phyloP scores from a whole-genome alignment of 345 rosid genomes.

The Salix brachista region DNA sequence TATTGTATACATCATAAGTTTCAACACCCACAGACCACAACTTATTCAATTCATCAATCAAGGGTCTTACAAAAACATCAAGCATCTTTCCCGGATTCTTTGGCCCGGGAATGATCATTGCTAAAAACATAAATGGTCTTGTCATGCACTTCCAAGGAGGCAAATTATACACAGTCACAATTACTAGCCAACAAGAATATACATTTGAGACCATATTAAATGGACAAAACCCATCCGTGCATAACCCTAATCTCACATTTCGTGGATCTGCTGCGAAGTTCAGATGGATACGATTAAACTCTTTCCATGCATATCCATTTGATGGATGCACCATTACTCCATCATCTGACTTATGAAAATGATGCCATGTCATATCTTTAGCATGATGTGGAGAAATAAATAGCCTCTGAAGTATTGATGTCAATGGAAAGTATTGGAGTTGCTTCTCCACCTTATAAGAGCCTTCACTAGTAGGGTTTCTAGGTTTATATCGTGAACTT shows the following conservation, averaged over 20 bases:
- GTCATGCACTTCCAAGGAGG: constrained; percentile 5
- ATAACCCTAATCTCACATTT: not conserved
- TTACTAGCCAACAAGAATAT: not conserved
- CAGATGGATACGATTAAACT: too few relatives aligned
- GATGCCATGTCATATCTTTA: too few relatives aligned
- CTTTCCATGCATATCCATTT: too few relatives aligned
- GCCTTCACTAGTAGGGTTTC: too few relatives aligned
- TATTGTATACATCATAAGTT: not conserved
- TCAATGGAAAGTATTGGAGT: too few relatives aligned
- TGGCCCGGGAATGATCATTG: not conserved
- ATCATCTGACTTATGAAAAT: too few relatives aligned
- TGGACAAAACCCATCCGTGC: not conserved
- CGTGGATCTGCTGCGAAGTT: not conserved
- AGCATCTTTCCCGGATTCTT: not conserved
- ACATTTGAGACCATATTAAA: not conserved
- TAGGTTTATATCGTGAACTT: too few relatives aligned
- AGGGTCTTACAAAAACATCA: not conserved
- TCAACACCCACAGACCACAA: not conserved
- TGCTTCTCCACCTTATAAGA: too few relatives aligned
- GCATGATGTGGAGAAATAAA: too few relatives aligned
- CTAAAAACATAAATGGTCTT: not conserved
- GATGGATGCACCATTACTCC: too few relatives aligned
- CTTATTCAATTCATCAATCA: not conserved
- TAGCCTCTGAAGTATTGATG: too few relatives aligned
- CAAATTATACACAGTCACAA: not conserved